Conservation (phyloP, 1,284 basidiomycete species). For the Phellopilus nigrolimitatus region DNA sequence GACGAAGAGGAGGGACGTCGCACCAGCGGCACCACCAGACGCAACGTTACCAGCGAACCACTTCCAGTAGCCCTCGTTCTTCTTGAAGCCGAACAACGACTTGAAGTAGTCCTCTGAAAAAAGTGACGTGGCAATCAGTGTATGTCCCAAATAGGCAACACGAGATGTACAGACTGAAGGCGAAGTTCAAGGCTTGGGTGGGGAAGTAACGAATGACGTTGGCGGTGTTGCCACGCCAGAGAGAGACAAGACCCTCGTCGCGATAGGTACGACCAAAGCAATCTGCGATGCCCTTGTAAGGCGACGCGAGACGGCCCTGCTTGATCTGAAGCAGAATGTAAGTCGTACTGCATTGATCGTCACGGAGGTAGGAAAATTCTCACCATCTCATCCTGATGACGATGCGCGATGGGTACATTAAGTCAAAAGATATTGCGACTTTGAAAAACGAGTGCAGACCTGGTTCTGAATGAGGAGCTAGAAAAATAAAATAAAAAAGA, state of each 20-base stretch:
- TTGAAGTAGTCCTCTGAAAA: constrained; percentile 91
- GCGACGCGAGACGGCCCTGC: constrained; percentile 87
- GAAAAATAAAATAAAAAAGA: constrained; percentile 1
- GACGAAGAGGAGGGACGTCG: constrained; percentile 92
- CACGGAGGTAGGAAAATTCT: constrained; percentile 22
- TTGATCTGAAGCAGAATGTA: constrained; percentile 64
- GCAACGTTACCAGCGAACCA: constrained; percentile 93
- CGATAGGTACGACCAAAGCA: constrained; percentile 84
- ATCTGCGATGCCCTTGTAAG: constrained; percentile 92
- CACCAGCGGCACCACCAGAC: constrained; percentile 96
- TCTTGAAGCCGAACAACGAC: constrained; percentile 89
- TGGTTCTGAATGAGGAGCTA: constrained; percentile 95
- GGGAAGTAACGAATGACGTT: constrained; percentile 99
- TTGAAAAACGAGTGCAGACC: constrained; percentile 25
- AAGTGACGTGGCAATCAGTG: constrained; percentile 26
- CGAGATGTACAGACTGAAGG: constrained; percentile 71
- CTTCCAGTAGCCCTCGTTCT: constrained; percentile 83
- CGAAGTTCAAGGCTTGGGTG: constrained; percentile 93
- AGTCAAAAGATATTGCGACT: constrained; percentile 1
- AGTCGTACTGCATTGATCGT: constrained; percentile 24
- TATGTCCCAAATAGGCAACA: not conserved
- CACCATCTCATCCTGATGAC: constrained; percentile 75
- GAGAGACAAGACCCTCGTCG: constrained; percentile 87
- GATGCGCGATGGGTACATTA: not conserved
- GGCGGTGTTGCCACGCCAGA: constrained; percentile 97